Percentiles rank a stretch among this genome's conserved stretches.
Conservation (phyloP, 768 basidiomycete genomes). For the Mycena haematopus region DNA sequence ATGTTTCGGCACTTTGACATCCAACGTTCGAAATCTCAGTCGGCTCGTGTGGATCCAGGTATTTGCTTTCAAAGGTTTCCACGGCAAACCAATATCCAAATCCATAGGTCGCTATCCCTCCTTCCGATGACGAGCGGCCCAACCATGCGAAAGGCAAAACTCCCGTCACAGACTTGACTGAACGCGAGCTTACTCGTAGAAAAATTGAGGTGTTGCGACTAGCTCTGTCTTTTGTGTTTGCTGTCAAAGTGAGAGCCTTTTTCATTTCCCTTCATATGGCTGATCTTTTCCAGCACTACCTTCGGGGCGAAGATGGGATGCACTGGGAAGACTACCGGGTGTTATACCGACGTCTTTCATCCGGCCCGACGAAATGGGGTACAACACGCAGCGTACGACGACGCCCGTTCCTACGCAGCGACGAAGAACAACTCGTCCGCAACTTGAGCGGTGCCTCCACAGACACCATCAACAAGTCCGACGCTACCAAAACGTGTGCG, state of each 20-base stretch:
- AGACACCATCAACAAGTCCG: conserved; percentile 39
- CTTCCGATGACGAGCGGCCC: conserved; percentile 49
- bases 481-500: conserved; percentile 75
- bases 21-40: conserved; percentile 78
- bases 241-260: conserved; percentile 52
- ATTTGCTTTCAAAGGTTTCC: no score
- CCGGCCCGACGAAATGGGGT: conserved; percentile 52
- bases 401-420: conserved; percentile 50
- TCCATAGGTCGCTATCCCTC: conserved; percentile 60
- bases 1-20: conserved; percentile 73
- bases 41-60: conserved; percentile 79
- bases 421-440: conserved; percentile 39
- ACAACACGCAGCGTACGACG: conserved; percentile 41
- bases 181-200: conserved; percentile 59
- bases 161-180: conserved; percentile 50
- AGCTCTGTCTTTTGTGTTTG: conserved; percentile 72
- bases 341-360: conserved; percentile 70
- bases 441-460: conserved; percentile 43
- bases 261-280: conserved; percentile 17
- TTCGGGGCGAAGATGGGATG: conserved; percentile 83
- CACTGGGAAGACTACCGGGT: conserved; percentile 70
- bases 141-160: conserved; percentile 58
- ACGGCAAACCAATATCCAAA: no score
- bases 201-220: conserved; percentile 79
- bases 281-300: conserved; percentile 58